Conservation (phyloP, 441 rosid species). For the Metrosideros polymorpha region DNA sequence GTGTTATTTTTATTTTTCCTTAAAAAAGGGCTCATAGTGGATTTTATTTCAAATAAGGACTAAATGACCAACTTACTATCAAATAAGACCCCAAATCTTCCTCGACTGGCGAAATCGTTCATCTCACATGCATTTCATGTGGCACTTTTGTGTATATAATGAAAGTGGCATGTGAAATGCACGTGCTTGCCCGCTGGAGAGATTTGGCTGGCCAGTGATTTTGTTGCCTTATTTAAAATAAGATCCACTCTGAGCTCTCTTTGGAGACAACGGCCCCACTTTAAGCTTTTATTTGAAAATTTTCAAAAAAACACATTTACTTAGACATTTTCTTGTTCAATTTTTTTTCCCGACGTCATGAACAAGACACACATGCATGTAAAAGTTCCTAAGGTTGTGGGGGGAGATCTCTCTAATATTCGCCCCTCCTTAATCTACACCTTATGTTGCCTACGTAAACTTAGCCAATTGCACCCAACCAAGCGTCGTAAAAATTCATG, state of each 20-base stretch:
- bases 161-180: background rate
- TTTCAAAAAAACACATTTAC: background rate
- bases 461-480: slow-evolving; percentile 49
- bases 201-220: background rate
- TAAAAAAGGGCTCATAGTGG: background rate
- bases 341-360: background rate
- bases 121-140: background rate
- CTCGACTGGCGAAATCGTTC: too few relatives aligned
- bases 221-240: background rate
- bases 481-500: slow-evolving; percentile 51
- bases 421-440: background rate
- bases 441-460: slow-evolving; percentile 8
- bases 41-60: background rate
- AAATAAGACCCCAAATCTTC: too few relatives aligned
- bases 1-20: background rate
- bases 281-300: background rate
- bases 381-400: background rate
- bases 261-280: background rate
- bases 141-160: background rate
- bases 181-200: background rate
- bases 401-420: background rate
- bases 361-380: background rate
- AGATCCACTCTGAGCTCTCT: background rate
- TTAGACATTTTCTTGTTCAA: background rate
- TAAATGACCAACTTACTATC: too few relatives aligned